phyloP scores from a whole-genome alignment of 2,329 filamentous ascomycete genomes.

The Fusarium sp. region DNA sequence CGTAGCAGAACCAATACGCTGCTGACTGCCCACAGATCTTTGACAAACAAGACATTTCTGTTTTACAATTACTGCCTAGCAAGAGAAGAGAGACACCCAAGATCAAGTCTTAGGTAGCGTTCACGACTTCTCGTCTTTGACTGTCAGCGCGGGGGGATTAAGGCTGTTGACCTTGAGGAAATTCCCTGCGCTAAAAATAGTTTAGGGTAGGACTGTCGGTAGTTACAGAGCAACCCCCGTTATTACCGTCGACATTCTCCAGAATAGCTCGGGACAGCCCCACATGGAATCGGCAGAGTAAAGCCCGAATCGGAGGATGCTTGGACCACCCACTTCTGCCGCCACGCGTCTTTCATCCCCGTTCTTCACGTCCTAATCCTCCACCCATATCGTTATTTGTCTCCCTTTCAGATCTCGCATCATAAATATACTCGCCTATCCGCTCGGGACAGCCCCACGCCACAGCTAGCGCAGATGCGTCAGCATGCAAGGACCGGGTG shows the following conservation, averaged over 20 bases:
- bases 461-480: background rate
- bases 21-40: no score
- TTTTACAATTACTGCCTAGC: no score
- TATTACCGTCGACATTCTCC: background rate
- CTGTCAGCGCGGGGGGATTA: no score
- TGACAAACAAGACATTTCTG: no score
- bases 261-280: constrained; percentile 1
- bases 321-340: background rate
- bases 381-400: no score
- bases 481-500: constrained; percentile 1
- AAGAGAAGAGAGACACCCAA: no score
- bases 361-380: background rate
- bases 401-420: background rate
- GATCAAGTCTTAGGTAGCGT: no score
- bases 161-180: no score
- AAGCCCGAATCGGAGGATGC: background rate
- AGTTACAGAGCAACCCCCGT: background rate
- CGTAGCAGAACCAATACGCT: no score
- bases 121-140: no score
- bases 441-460: constrained; percentile 2
- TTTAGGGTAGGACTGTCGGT: background rate
- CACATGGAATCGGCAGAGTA: background rate
- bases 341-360: background rate
- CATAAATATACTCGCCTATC: background rate
- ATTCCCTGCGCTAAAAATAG: background rate